Evolutionary conservation across 768 basidiomycete genomes (phyloP).

Genomic region (Russula lepida): DNA sequence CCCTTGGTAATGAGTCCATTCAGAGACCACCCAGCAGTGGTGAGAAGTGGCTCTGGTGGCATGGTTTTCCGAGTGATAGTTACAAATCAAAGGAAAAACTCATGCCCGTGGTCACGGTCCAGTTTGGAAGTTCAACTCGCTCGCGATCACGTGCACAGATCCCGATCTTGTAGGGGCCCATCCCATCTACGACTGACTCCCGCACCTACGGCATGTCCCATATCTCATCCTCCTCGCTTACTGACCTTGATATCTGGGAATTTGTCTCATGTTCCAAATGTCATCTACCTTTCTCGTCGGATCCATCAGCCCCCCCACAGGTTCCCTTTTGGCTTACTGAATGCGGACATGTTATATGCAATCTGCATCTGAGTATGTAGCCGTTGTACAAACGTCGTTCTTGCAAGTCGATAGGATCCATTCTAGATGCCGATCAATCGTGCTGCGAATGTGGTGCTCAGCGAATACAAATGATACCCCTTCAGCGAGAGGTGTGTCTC

Average conservation of each 20-base stretch:
- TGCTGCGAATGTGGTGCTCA: constrained; percentile 61
- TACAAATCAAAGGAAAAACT: not conserved
- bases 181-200: no score
- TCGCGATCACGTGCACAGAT: constrained; percentile 1
- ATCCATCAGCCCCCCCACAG: constrained; percentile 41
- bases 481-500: constrained; percentile 59
- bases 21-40: constrained; percentile 41
- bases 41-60: not conserved
- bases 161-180: no score
- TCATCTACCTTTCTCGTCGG: constrained; percentile 51
- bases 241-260: not conserved
- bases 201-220: constrained; percentile 31
- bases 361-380: constrained; percentile 67
- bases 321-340: constrained; percentile 86
- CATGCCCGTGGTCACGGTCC: no score
- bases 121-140: no score
- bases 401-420: not conserved
- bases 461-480: constrained; percentile 58
- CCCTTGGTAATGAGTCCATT: constrained; percentile 32
- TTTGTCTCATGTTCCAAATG: constrained; percentile 57
- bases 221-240: constrained; percentile 20
- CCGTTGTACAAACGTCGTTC: not conserved
- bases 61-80: not conserved
- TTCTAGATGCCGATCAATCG: constrained; percentile 61
- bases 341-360: constrained; percentile 82